Evolutionary conservation across 1,284 basidiomycete genomes (phyloP).

Genomic region (Rhodotorula sp.): DNA sequence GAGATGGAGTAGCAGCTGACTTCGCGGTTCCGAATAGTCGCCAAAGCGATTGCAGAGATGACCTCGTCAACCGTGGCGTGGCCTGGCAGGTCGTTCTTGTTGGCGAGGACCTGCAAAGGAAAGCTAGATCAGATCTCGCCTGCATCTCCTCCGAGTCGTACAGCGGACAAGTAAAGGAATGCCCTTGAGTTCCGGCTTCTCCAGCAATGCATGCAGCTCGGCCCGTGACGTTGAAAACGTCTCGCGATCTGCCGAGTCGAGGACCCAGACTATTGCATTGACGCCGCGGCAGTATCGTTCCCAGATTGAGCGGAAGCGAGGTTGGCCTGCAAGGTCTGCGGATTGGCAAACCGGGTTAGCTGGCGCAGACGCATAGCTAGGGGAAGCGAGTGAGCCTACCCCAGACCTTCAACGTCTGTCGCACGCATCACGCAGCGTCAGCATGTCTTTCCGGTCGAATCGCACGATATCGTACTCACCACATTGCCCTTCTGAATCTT

Average conservation of each 20-base stretch:
- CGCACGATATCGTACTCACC: conserved; percentile 9
- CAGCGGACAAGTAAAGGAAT: conserved; percentile 82
- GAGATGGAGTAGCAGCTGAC: conserved; percentile 39
- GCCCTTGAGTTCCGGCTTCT: conserved; percentile 67
- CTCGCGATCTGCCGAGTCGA: conserved; percentile 78
- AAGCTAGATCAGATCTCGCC: background rate
- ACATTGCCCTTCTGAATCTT: conserved; percentile 46
- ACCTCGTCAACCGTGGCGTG: conserved; percentile 82
- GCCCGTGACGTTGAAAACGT: conserved; percentile 83
- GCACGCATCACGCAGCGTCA: background rate
- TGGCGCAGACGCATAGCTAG: background rate
- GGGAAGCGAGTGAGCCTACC: conserved; percentile 18
- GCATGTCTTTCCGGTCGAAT: too few relatives aligned
- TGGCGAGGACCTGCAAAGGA: conserved; percentile 63
- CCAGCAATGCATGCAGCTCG: conserved; percentile 78
- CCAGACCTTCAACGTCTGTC: conserved; percentile 46
- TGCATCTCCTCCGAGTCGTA: conserved; percentile 40
- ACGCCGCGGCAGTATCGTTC: conserved; percentile 93
- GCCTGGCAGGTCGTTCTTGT: conserved; percentile 86
- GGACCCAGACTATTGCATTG: conserved; percentile 89
- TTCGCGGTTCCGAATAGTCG: conserved; percentile 25
- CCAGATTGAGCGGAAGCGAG: conserved; percentile 83
- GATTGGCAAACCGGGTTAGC: background rate
- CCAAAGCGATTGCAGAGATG: conserved; percentile 72
- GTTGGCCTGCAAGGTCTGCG: conserved; percentile 63